Evolutionary conservation across 108 stramenopile genomes (phyloP), one percentile per base, ranked within the genome.

Genomic region (Schizochytrium sp.): DNA sequence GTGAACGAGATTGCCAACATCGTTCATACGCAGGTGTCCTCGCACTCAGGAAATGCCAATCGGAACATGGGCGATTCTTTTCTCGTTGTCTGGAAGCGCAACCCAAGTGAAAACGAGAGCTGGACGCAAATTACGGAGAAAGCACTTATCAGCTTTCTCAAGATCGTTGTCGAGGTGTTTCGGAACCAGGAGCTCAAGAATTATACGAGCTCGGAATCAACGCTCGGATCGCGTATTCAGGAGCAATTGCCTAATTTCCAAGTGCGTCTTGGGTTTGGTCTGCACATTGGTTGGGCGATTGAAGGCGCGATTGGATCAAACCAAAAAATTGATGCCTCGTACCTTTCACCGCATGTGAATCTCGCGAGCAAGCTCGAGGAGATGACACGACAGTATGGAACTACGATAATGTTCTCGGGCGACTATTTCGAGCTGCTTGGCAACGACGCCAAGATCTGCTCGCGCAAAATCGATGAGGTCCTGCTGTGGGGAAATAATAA

Each of bases 51-150:
- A 8, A 95, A 95, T 58, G 97, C 97, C 90, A 99, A 99, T 93
- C 97, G 97, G 88, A 99, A 99, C 91, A 89, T 98, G 58, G 98
- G 98, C 43, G 92, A 93, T 90, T 95, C 96, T 25, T 98, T 98
- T 90, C 92, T 99, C 58, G 95, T 98, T 94, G 97, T 98, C 0
- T 99, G 96, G 95, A 95, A 97, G 58, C 97, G 97, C 48, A 89
- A 89, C 88, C 91, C 91, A 44, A 90, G 89, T 29, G 23, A 57
- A 10, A n/a, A 14, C 58, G 87, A 58, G 34, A 43, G 34, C 23
- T 29, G 44, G 63, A 69, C 88, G 25, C 58, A 87, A 58, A 87
- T 87, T 23, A 4, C 87, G 58, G 57, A 87, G 87, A 87, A 87
- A 58, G 87, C 87, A 4, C 87, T 83, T 3, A 83, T 83, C 23